These are phyloP conservation scores for Mrakia hoshinonis DNA, from an alignment of 768 basidiomycete genomes.

Conservation along the genomic window DNA sequence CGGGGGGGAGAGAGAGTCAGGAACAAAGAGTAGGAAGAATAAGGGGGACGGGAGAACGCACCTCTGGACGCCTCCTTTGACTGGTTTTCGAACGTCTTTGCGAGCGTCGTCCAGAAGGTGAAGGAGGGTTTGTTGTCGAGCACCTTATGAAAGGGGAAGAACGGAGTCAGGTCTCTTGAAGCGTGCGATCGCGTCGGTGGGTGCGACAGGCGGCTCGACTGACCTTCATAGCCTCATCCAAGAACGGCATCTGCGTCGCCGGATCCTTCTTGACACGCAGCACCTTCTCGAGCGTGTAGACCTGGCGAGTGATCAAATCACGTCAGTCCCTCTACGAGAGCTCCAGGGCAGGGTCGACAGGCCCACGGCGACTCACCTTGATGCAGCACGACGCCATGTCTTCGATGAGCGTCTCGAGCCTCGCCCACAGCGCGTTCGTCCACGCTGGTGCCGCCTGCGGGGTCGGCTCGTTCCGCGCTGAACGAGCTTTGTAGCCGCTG, in stretches of 20 bases:
- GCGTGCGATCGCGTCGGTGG: background rate
- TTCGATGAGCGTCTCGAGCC: slow-evolving; percentile 72
- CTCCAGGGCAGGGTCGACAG: background rate
- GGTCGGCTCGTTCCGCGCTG: slow-evolving; percentile 71
- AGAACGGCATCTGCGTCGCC: slow-evolving; percentile 62
- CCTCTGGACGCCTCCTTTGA: slow-evolving; percentile 72
- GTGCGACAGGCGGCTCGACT: slow-evolving; percentile 24
- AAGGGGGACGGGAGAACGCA: slow-evolving; percentile 35
- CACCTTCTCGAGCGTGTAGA: slow-evolving; percentile 92
- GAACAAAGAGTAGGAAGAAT: background rate
- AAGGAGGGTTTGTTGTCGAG: slow-evolving; percentile 86
- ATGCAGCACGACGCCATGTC: slow-evolving; percentile 86
- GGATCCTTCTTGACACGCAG: slow-evolving; percentile 79
- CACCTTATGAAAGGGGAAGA: slow-evolving; percentile 45
- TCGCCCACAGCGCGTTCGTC: slow-evolving; percentile 66
- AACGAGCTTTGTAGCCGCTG: slow-evolving; percentile 62
- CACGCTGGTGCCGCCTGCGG: slow-evolving; percentile 75
- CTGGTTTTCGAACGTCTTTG: slow-evolving; percentile 70
- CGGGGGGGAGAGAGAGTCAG: too few species aligned
- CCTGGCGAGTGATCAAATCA: slow-evolving; percentile 46
- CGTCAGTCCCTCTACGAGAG: background rate
- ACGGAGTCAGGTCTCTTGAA: background rate
- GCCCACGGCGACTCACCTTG: slow-evolving; percentile 51
- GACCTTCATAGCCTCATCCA: slow-evolving; percentile 92
- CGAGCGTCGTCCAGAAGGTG: slow-evolving; percentile 79